Conservation (phyloP, 192 early-diverging fungal genomes). For the Lobosporangium transversale region DNA sequence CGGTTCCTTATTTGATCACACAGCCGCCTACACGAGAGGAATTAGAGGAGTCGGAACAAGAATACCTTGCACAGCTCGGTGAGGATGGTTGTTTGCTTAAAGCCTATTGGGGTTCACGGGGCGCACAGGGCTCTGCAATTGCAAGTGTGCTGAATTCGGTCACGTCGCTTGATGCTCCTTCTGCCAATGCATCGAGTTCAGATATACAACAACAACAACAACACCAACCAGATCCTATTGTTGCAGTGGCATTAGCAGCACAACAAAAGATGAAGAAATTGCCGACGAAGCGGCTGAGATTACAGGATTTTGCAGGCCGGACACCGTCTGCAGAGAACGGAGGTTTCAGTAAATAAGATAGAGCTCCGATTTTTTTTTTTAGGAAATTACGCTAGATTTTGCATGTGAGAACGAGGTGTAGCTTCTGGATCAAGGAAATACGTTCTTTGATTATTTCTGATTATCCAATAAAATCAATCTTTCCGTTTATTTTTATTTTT, state of each 20-base stretch:
- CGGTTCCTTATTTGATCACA: slow-evolving; percentile 38
- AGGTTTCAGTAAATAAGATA: slow-evolving; percentile 8
- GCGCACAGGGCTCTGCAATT: slow-evolving; percentile 33
- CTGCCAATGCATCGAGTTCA: neutral
- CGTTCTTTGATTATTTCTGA: too few species aligned
- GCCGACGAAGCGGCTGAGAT: slow-evolving; percentile 27
- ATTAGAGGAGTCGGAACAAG: slow-evolving; percentile 28
- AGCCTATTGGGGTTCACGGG: slow-evolving; percentile 46
- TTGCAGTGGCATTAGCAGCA: slow-evolving; percentile 2
- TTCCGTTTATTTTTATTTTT: too few species aligned
- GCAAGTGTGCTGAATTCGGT: slow-evolving; percentile 29
- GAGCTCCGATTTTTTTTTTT: too few species aligned
- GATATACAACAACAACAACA: neutral
- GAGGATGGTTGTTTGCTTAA: slow-evolving; percentile 47
- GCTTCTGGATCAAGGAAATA: too few species aligned
- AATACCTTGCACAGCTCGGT: slow-evolving; percentile 29
- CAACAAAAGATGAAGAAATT: slow-evolving; percentile 16
- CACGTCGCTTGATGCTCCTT: slow-evolving; percentile 27
- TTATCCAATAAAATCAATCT: too few species aligned
- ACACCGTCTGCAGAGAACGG: slow-evolving; percentile 41
- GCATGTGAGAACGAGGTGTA: too few species aligned
- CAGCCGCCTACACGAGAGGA: slow-evolving; percentile 37
- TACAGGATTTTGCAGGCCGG: slow-evolving; percentile 45
- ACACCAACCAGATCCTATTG: neutral
- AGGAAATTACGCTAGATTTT: too few species aligned